Percentiles rank a stretch among this genome's conserved stretches.
Conservation (phyloP, 257 asterid species). For the Nicotiana otophora region DNA sequence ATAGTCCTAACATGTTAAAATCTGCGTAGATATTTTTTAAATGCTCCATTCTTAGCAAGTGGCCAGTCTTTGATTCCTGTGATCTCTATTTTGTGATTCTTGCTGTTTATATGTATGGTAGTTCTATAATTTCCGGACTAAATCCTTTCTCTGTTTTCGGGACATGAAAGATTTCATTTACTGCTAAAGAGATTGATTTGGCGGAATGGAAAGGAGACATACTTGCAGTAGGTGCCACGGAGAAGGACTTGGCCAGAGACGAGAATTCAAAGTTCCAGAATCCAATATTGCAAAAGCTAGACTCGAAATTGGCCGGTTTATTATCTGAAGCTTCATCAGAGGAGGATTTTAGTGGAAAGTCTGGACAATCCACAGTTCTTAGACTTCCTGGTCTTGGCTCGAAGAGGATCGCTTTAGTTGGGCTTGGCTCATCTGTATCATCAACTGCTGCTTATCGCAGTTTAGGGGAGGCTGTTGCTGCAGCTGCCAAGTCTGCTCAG, state of each 20-base stretch:
- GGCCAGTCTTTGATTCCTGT: neutral
- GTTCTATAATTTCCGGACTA: neutral
- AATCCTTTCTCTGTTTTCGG: neutral
- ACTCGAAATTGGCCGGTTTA: conserved; percentile 65
- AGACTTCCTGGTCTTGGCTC: conserved; percentile 75
- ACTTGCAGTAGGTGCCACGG: conserved; percentile 84
- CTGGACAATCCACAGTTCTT: conserved; percentile 78
- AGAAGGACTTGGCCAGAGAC: conserved; percentile 75
- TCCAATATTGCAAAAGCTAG: conserved; percentile 60
- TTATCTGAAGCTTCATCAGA: conserved; percentile 71
- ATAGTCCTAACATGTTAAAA: neutral
- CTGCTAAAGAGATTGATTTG: conserved; percentile 80
- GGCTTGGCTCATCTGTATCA: conserved; percentile 62
- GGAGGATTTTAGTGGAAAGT: conserved; percentile 89
- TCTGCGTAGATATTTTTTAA: neutral
- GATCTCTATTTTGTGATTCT: neutral
- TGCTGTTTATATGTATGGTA: neutral
- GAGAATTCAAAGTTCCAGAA: conserved; percentile 69
- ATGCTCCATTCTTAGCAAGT: neutral
- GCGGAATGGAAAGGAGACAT: conserved; percentile 97
- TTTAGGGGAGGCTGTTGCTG: conserved; percentile 92
- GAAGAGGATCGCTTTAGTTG: conserved; percentile 74
- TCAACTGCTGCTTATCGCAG: conserved; percentile 54
- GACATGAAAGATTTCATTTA: conserved; percentile 58
- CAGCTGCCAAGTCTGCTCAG: conserved; percentile 74